These are phyloP conservation scores for Hymenoscyphus repandus DNA, from an alignment of 2,329 filamentous ascomycete genomes.

Conservation along the genomic window DNA sequence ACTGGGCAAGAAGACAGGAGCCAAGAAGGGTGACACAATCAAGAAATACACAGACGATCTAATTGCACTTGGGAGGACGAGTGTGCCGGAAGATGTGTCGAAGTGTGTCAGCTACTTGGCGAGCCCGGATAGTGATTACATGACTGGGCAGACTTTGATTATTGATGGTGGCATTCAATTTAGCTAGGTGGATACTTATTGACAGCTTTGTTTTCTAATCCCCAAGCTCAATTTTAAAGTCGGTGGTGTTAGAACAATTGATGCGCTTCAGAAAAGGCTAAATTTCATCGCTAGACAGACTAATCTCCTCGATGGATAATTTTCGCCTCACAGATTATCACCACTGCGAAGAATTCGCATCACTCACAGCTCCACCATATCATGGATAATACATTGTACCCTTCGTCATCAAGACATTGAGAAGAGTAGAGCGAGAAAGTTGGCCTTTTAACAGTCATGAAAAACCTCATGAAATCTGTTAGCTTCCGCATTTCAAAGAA, in stretches of 20 bases:
- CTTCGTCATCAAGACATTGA: too few species aligned
- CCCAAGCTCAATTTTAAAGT: conserved; percentile 36
- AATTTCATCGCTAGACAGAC: too few species aligned
- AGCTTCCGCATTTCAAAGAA: too few species aligned
- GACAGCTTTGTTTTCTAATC: conserved; percentile 8
- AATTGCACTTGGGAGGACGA: conserved; percentile 52
- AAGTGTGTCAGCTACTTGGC: conserved; percentile 58
- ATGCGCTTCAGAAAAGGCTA: background rate
- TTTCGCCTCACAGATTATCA: too few species aligned
- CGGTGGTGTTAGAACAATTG: background rate
- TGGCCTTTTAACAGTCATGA: too few species aligned
- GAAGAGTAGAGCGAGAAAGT: too few species aligned
- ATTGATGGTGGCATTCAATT: conserved; percentile 49
- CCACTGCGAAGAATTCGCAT: too few species aligned
- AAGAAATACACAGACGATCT: conserved; percentile 48
- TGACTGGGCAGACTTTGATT: conserved; percentile 61
- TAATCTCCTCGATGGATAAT: too few species aligned
- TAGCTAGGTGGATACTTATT: conserved; percentile 1
- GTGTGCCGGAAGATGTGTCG: conserved; percentile 58
- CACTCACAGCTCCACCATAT: too few species aligned
- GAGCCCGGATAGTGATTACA: conserved; percentile 54
- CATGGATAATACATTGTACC: too few species aligned
- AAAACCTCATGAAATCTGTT: too few species aligned
- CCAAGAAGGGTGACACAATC: conserved; percentile 47
- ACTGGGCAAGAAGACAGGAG: conserved; percentile 46